Percentiles rank a stretch among this genome's conserved stretches.
Conservation (phyloP, 495 filamentous ascomycete genomes). For the Apodospora peruviana region DNA sequence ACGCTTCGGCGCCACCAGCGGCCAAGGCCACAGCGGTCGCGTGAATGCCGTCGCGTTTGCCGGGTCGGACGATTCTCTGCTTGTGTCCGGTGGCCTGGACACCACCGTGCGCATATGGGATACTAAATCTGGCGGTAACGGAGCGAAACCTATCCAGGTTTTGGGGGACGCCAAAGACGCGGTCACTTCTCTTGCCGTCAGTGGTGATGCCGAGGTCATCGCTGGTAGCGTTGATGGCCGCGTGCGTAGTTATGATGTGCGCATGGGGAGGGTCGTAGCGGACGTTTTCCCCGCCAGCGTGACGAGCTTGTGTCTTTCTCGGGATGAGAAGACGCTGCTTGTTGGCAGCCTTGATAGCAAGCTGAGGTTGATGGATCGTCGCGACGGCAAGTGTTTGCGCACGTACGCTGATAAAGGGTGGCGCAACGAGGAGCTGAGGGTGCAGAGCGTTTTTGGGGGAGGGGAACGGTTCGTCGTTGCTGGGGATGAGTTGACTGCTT, state of each 20-base stretch:
- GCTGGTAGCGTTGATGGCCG: conserved; percentile 83
- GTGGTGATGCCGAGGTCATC: conserved; percentile 53
- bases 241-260: conserved; percentile 79
- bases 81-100: conserved; percentile 75
- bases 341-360: conserved; percentile 69
- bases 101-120: conserved; percentile 87
- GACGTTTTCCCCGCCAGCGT: conserved; percentile 66
- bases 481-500: conserved; percentile 63
- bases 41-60: conserved; percentile 76
- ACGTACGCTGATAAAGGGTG: conserved; percentile 58
- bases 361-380: conserved; percentile 75
- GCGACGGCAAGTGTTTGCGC: conserved; percentile 66
- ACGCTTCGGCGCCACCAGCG: conserved; percentile 53
- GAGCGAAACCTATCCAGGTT: conserved; percentile 71
- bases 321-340: conserved; percentile 68
- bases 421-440: conserved; percentile 62
- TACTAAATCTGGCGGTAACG: conserved; percentile 51
- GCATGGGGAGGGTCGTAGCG: conserved; percentile 65
- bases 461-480: conserved; percentile 73
- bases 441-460: conserved; percentile 66
- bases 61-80: conserved; percentile 61
- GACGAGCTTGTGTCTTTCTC: conserved; percentile 65
- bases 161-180: conserved; percentile 75
- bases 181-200: conserved; percentile 55
- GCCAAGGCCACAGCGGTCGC: conserved; percentile 59